These are phyloP conservation scores for Peribolospora baueri DNA, from an alignment of 768 basidiomycete species.

Conservation along the genomic window DNA sequence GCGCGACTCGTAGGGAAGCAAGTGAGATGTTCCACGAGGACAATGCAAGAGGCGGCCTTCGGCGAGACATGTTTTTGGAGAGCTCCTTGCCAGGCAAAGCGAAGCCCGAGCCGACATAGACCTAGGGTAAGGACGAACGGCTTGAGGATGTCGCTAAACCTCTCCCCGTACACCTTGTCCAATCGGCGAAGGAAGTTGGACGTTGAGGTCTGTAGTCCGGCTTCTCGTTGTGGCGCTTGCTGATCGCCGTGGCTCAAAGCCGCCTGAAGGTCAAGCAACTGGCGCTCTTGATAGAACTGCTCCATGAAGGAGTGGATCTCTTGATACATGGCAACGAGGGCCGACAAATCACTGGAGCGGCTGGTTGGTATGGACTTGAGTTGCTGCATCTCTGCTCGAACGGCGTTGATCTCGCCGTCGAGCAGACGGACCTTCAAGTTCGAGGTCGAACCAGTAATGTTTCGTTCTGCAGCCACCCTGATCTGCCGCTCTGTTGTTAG, in stretches of 20 bases:
- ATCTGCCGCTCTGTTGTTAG: neutral
- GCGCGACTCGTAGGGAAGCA: slow-evolving; percentile 11
- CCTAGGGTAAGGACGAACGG: slow-evolving; percentile 44
- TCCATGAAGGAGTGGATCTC: slow-evolving; percentile 43
- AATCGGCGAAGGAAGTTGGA: slow-evolving; percentile 52
- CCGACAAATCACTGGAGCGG: too few relatives aligned
- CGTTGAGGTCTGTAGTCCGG: slow-evolving; percentile 51
- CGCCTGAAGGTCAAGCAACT: too few relatives aligned
- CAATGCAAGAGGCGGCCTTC: slow-evolving; percentile 8
- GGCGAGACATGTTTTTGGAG: neutral
- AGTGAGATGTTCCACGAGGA: slow-evolving; percentile 9
- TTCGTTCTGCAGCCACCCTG: too few relatives aligned
- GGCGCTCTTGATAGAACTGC: slow-evolving; percentile 23
- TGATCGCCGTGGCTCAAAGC: neutral
- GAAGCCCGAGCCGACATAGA: slow-evolving; percentile 46
- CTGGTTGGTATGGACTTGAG: too few relatives aligned
- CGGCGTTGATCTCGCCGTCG: too few relatives aligned
- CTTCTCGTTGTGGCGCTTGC: slow-evolving; percentile 2
- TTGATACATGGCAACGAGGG: slow-evolving; percentile 21
- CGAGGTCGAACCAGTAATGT: too few relatives aligned
- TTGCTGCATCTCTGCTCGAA: too few relatives aligned
- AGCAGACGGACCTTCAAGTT: too few relatives aligned
- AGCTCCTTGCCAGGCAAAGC: slow-evolving; percentile 23
- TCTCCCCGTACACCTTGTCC: slow-evolving; percentile 36
- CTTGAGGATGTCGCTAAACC: slow-evolving; percentile 39